phyloP scores from a whole-genome alignment of 2,329 filamentous ascomycete species.

The Aspergillus novofumigatus region DNA sequence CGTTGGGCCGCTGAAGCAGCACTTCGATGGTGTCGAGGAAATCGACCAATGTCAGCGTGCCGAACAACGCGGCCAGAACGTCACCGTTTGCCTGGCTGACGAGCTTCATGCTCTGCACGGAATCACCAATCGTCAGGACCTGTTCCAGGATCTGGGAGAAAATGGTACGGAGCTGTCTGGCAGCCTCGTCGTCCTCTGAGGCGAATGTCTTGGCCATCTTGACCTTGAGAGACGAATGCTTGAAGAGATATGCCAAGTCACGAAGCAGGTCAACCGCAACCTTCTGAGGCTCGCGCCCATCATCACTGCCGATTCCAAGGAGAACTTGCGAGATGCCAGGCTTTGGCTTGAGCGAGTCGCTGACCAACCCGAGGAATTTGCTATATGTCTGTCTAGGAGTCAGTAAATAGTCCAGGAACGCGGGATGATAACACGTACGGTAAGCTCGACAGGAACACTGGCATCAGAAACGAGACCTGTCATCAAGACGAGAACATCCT shows the following conservation, averaged over 20 bases:
- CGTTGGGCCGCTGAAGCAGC: slow-evolving; percentile 70
- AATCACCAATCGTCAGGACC: slow-evolving; percentile 61
- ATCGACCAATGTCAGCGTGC: slow-evolving; percentile 78
- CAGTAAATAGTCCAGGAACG: slow-evolving; percentile 4
- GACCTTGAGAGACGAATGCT: slow-evolving; percentile 39
- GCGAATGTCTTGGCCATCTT: slow-evolving; percentile 37
- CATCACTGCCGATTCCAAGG: slow-evolving; percentile 55
- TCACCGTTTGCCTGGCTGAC: slow-evolving; percentile 52
- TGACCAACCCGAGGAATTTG: slow-evolving; percentile 70
- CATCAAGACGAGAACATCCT: slow-evolving; percentile 70
- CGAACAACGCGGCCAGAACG: slow-evolving; percentile 73
- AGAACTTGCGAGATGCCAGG: slow-evolving; percentile 69
- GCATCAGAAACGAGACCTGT: slow-evolving; percentile 70
- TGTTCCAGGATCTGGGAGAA: slow-evolving; percentile 66
- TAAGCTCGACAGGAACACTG: slow-evolving; percentile 68
- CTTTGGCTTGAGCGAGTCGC: slow-evolving; percentile 71
- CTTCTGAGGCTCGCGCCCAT: slow-evolving; percentile 45
- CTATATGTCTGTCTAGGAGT: slow-evolving; percentile 59
- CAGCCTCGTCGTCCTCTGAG: slow-evolving; percentile 48
- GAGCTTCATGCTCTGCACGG: slow-evolving; percentile 32
- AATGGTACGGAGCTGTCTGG: slow-evolving; percentile 62
- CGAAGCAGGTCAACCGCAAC: slow-evolving; percentile 41
- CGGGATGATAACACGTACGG: slow-evolving; percentile 24
- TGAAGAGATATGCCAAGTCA: slow-evolving; percentile 37
- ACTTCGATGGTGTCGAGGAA: slow-evolving; percentile 85